A percentile compares a stretch with the other conserved stretches of the same genome.
Conservation (phyloP, 805 yeast genomes). For the Zygotorulaspora chibaensis region DNA sequence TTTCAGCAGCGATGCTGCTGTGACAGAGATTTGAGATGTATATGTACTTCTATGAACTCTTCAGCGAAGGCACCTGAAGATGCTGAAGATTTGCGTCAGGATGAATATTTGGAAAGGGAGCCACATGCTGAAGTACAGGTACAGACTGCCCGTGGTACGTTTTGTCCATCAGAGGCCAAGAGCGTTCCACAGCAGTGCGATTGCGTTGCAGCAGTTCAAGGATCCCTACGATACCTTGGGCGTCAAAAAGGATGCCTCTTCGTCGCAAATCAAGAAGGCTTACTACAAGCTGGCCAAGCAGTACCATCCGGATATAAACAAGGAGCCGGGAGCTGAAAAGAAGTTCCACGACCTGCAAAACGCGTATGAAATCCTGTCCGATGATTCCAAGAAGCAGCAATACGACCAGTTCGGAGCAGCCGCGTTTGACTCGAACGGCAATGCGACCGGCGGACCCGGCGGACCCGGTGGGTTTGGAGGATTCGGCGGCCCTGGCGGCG, state of each 20-base stretch:
- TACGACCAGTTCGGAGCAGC: conserved; percentile 89
- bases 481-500: conserved; percentile 42
- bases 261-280: conserved; percentile 89
- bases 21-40: neutral
- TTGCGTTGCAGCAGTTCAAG: conserved; percentile 25
- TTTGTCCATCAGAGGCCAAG: neutral
- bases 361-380: conserved; percentile 87
- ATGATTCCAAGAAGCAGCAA: conserved; percentile 78
- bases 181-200: conserved; percentile 16
- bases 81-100: neutral
- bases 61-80: too few species aligned
- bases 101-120: neutral
- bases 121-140: conserved; percentile 1
- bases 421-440: conserved; percentile 65
- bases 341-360: conserved; percentile 90
- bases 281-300: conserved; percentile 91
- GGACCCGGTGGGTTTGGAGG: conserved; percentile 49
- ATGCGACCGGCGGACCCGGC: conserved; percentile 46
- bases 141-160: neutral
- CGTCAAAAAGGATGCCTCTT: conserved; percentile 62
- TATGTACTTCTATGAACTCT: neutral
- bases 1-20: neutral
- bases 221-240: conserved; percentile 90
- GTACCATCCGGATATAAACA: conserved; percentile 95
- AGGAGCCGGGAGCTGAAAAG: conserved; percentile 81